These are phyloP conservation scores for Anisodus acutangulus DNA, from an alignment of 257 asterid genomes.

Conservation along the genomic window DNA sequence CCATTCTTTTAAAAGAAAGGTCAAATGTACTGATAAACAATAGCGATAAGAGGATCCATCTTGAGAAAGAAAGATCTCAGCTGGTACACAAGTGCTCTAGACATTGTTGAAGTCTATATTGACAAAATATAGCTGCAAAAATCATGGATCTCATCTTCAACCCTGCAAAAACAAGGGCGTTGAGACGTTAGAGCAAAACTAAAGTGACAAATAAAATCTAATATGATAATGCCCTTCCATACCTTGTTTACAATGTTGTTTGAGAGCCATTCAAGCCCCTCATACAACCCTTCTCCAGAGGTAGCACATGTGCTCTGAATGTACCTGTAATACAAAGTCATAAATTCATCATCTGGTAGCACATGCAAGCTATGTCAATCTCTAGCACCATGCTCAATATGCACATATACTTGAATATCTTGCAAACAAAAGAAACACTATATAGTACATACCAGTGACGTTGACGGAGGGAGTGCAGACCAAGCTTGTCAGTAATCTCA, in stretches of 20 bases:
- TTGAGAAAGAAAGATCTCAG: conserved; percentile 28
- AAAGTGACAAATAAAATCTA: not conserved
- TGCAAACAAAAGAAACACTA: not conserved
- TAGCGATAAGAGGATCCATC: conserved; percentile 28
- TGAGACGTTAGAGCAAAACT: not conserved
- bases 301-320: conserved; percentile 81
- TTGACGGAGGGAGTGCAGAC: conserved; percentile 73
- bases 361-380: not conserved
- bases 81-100: conserved; percentile 29
- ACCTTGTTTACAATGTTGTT: conserved; percentile 77
- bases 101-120: conserved; percentile 40
- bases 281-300: conserved; percentile 72
- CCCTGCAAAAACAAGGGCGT: conserved; percentile 44
- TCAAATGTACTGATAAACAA: not conserved
- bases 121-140: conserved; percentile 39
- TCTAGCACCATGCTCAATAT: not conserved
- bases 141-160: conserved; percentile 37
- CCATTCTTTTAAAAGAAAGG: conserved; percentile 8
- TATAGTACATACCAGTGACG: conserved; percentile 56
- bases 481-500: conserved; percentile 76
- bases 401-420: not conserved
- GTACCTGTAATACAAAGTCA: conserved; percentile 47
- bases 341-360: conserved; percentile 2
- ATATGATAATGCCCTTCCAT: not conserved
- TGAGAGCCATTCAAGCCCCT: conserved; percentile 78